These are phyloP conservation scores for Globisporangium lucens DNA, from an alignment of 352 stramenopile species.

Conservation along the genomic window DNA sequence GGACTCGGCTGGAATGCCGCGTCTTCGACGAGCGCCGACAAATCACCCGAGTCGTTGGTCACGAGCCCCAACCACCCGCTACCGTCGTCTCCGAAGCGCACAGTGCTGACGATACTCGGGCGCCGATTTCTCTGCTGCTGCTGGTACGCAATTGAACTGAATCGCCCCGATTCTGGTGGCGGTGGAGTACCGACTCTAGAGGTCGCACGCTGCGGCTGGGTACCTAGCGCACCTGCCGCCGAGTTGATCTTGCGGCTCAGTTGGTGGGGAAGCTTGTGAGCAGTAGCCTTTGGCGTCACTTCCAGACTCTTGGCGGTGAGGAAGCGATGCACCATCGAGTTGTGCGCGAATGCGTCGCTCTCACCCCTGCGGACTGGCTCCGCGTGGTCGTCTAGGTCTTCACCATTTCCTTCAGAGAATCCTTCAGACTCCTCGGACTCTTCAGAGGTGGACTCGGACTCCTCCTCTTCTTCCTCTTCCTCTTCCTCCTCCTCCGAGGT, in stretches of 20 bases:
- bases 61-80: background rate
- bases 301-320: slow-evolving; percentile 14
- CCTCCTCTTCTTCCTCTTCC: slow-evolving; percentile 25
- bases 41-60: background rate
- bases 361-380: background rate
- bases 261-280: background rate
- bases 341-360: background rate
- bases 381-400: background rate
- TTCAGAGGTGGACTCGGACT: slow-evolving; percentile 2
- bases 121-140: slow-evolving; percentile 21
- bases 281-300: background rate
- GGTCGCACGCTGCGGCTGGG: background rate
- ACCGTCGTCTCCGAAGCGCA: slow-evolving; percentile 21
- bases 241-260: slow-evolving; percentile 12
- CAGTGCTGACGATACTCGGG: slow-evolving; percentile 27
- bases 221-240: background rate
- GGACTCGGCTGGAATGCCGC: slow-evolving; percentile 1
- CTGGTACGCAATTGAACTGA: slow-evolving; percentile 1
- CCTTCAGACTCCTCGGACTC: slow-evolving; percentile 6
- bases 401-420: background rate
- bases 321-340: slow-evolving; percentile 17
- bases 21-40: background rate
- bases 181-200: background rate
- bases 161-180: background rate
- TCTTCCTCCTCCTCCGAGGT: slow-evolving; percentile 23